A percentile compares a stretch with the other conserved stretches of the same genome.
These are phyloP conservation scores for Vitis hybrid DNA, from an alignment of 177 flowering plant genomes.

Conservation along the genomic window DNA sequence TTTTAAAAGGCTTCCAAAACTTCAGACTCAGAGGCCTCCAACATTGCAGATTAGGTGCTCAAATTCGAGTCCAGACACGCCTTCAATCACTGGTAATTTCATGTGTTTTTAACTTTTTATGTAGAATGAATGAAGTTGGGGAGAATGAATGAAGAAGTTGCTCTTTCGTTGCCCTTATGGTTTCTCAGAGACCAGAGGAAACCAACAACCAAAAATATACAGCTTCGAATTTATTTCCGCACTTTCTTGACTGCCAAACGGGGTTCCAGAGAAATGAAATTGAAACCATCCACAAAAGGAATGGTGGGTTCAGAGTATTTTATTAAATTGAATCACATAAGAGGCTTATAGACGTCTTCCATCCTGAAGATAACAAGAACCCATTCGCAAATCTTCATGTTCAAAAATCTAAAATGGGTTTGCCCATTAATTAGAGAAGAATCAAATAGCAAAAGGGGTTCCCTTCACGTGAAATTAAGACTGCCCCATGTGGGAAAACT, in stretches of 20 bases:
- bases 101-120: too few relatives aligned
- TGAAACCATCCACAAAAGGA: not conserved
- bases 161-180: too few relatives aligned
- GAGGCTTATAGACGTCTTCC: not conserved
- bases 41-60: slow-evolving; percentile 23
- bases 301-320: not conserved
- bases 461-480: too few relatives aligned
- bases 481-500: too few relatives aligned
- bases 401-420: not conserved
- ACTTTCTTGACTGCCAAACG: too few relatives aligned
- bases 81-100: slow-evolving; percentile 26
- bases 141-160: too few relatives aligned
- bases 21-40: not conserved
- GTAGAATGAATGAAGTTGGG: too few relatives aligned
- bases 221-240: not conserved
- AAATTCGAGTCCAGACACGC: slow-evolving; percentile 24
- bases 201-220: not conserved
- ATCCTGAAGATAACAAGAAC: not conserved
- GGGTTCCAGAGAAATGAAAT: not conserved
- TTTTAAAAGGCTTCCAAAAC: slow-evolving; percentile 3
- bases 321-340: not conserved
- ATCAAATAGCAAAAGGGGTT: not conserved
- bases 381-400: not conserved
- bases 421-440: not conserved
- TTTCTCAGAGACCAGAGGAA: not conserved